These are phyloP conservation scores for Trametes gibbosa DNA, from an alignment of 768 basidiomycete species.

Conservation along the genomic window DNA sequence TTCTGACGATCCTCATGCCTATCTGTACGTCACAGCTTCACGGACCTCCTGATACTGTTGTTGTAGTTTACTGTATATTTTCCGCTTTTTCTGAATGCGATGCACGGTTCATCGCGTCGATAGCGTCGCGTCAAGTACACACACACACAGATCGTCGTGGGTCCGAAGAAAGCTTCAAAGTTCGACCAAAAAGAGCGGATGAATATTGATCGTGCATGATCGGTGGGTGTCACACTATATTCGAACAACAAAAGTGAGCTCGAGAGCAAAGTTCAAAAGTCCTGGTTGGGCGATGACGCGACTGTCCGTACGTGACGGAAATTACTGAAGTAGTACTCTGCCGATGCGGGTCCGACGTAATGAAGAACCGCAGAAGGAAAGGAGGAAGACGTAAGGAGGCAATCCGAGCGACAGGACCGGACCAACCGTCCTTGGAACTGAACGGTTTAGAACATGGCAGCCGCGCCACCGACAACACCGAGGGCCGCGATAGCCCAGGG, in stretches of 20 bases:
- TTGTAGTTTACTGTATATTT: no score
- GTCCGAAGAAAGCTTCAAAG: no score
- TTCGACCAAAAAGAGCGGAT: not conserved
- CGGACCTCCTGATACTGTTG: no score
- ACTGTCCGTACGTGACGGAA: slow-evolving; percentile 8
- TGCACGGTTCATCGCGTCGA: no score
- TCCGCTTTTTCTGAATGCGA: no score
- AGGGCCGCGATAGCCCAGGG: slow-evolving; percentile 34
- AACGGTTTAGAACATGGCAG: slow-evolving; percentile 40
- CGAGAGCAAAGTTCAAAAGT: slow-evolving; percentile 10
- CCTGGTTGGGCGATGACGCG: not conserved
- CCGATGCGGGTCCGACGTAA: slow-evolving; percentile 3
- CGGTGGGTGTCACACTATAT: not conserved
- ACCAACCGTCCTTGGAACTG: not conserved
- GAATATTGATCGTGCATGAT: not conserved
- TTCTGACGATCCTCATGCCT: no score
- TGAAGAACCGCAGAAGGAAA: not conserved
- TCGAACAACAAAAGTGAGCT: slow-evolving; percentile 8
- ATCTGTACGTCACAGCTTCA: no score
- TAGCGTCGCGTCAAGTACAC: no score
- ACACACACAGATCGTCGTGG: no score
- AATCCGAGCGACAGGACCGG: not conserved
- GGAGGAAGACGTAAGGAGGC: not conserved
- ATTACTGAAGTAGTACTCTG: slow-evolving; percentile 11
- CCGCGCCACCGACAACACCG: slow-evolving; percentile 47